A percentile compares a stretch with the other conserved stretches of the same genome.
Conservation (phyloP, 2,329 filamentous ascomycete species). For the Geosmithia morbida region DNA sequence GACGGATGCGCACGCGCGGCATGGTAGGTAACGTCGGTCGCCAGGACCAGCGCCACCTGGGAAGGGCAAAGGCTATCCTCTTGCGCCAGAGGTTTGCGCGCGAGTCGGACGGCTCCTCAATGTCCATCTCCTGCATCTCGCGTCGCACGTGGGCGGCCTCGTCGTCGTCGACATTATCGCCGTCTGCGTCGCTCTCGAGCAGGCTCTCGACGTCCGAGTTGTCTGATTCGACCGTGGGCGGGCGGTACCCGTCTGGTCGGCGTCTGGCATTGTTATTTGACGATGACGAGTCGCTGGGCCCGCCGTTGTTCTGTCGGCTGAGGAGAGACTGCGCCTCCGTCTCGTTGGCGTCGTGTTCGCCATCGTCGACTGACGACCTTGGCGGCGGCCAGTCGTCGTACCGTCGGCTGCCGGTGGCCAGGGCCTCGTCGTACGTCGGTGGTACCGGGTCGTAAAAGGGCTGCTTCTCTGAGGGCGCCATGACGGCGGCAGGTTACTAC, state of each 20-base stretch:
- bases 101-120: conserved; percentile 45
- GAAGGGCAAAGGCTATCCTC: conserved; percentile 37
- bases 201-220: conserved; percentile 34
- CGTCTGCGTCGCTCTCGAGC: conserved; percentile 33
- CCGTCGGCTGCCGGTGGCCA: conserved; percentile 20
- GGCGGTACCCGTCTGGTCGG: conserved; percentile 49
- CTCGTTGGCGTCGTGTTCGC: conserved; percentile 31
- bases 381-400: conserved; percentile 14
- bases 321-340: conserved; percentile 66
- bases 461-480: conserved; percentile 21
- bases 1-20: conserved; percentile 29
- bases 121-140: conserved; percentile 81
- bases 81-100: conserved; percentile 37
- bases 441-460: conserved; percentile 28
- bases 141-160: conserved; percentile 56
- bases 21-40: conserved; percentile 31
- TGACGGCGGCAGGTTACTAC: neutral
- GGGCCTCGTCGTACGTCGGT: conserved; percentile 26
- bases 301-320: conserved; percentile 30
- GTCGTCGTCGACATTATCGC: conserved; percentile 30
- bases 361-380: conserved; percentile 26
- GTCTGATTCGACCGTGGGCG: conserved; percentile 68
- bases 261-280: conserved; percentile 7
- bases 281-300: conserved; percentile 17
- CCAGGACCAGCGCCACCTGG: conserved; percentile 41